These are phyloP conservation scores for Melaleuca alternifolia DNA, from an alignment of 345 rosid genomes.

Conservation along the genomic window DNA sequence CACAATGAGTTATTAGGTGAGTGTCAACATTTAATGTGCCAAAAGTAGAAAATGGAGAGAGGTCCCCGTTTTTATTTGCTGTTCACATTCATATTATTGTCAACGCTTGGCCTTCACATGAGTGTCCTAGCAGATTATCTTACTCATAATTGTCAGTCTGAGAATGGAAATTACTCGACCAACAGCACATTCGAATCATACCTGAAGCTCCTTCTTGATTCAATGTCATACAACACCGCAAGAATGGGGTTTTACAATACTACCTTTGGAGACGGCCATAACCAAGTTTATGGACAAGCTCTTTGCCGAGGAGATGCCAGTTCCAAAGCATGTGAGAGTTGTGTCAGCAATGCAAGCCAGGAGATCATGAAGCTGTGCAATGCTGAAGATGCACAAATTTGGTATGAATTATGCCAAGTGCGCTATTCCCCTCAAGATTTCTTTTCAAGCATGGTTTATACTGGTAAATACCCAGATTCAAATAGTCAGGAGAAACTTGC, in stretches of 20 bases:
- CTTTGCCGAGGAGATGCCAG: slow-evolving; percentile 22
- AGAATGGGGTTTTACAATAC: slow-evolving; percentile 8
- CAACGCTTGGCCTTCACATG: background rate
- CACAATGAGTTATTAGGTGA: background rate
- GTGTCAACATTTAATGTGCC: background rate
- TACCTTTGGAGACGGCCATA: background rate
- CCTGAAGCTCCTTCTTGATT: slow-evolving; percentile 10
- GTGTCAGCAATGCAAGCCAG: slow-evolving; percentile 11
- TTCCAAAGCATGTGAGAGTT: slow-evolving; percentile 5
- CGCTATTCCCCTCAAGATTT: slow-evolving; percentile 13
- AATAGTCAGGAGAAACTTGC: background rate
- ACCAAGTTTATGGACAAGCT: slow-evolving; percentile 16
- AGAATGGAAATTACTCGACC: background rate
- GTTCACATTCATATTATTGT: background rate
- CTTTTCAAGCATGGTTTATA: background rate
- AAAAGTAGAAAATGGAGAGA: background rate
- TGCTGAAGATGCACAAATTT: slow-evolving; percentile 7
- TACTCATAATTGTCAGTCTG: background rate
- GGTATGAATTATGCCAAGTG: slow-evolving; percentile 27
- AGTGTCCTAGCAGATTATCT: background rate
- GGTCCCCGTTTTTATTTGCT: background rate
- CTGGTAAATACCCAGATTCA: slow-evolving; percentile 14
- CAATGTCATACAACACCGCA: slow-evolving; percentile 3
- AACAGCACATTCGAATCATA: slow-evolving; percentile 3
- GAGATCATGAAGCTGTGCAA: slow-evolving; percentile 1